Base-by-base conservation (phyloP, 352 stramenopile species). In the Halophytophthora polymorphica region DNA sequence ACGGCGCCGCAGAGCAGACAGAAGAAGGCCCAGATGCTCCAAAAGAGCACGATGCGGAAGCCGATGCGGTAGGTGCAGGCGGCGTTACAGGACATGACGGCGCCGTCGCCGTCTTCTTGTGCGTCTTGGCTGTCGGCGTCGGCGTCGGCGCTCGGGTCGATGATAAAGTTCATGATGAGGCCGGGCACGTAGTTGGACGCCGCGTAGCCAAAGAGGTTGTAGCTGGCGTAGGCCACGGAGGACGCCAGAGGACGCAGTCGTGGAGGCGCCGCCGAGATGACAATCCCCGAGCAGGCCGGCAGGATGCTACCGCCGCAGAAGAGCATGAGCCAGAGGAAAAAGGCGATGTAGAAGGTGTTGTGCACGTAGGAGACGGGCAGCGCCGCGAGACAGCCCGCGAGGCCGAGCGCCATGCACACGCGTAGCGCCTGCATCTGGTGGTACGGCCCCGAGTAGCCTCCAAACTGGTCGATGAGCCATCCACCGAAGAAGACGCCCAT, bases 121-220 rank as follows among this genome's bases (percentile, higher is more conserved):
- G 4, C 25, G 8, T 31, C 25, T 4, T 31, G 56, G 10, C 39
- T 36, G 40, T 69, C 68, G 11, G 42, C 37, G 23, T 61, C 58
- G 2, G 41, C 43, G 35, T 77, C 64, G 33, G 64, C 60, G 19
- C 56, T 61, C 13, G 71, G 54, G 51, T 70, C 65, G 40, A 93
- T 71, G 43, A 93, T 86, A 46, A 90, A 69, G 61, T 86, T 84
- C 82, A 92, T 92, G 53, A 90, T 84, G 31, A 90, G 64, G 0
- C 82, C 82, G 18, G 82, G 82, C 42, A 92, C 64, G 70, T 92
- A 92, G 65, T 88, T 90, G n/a, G 79, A 90, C 8, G 79, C 68
- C 40, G 81, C 80, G 60, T 93, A 90, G 21, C 83, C 83, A n/a
- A 93, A 78, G n/a, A 93, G 61, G 50, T 93, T 93, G 66, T 91